Evolutionary conservation across 31 red algal species (phyloP).

Genomic region (Odonthalia washingtoniensis): DNA sequence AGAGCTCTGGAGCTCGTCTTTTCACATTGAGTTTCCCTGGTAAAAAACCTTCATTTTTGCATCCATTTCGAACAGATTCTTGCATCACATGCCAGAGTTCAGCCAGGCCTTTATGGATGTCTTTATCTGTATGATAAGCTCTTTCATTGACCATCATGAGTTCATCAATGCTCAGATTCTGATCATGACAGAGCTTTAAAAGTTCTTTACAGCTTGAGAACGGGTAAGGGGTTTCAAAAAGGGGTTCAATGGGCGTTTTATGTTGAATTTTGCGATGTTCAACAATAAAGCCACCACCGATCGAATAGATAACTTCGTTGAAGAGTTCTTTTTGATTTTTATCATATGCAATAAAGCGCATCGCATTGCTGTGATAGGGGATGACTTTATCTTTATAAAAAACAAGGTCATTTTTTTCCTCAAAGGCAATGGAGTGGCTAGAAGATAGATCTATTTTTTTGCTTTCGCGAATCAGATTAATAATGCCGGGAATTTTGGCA

Average conservation of each 20-base stretch:
- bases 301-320: constrained; percentile 30
- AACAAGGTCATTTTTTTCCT: constrained; percentile 21
- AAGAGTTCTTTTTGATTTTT: constrained; percentile 13
- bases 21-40: constrained; percentile 47
- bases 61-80: constrained; percentile 28
- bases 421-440: constrained; percentile 23
- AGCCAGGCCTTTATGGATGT: constrained; percentile 16
- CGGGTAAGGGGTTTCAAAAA: constrained; percentile 28
- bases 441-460: neutral
- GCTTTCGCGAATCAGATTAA: neutral
- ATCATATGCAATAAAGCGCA: constrained; percentile 13
- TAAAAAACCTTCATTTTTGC: constrained; percentile 7
- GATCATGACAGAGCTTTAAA: neutral
- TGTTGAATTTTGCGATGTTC: neutral
- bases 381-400: constrained; percentile 27
- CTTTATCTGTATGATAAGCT: constrained; percentile 21
- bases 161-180: constrained; percentile 3
- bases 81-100: constrained; percentile 25
- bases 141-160: constrained; percentile 40
- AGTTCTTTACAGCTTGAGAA: constrained; percentile 21
- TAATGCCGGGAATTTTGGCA: neutral
- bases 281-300: constrained; percentile 46
- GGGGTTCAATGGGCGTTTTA: neutral
- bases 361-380: constrained; percentile 23
- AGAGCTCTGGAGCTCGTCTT: constrained; percentile 38